Evolutionary conservation across 202 grass and related monocot species (phyloP).

Genomic region (Setaria italica): DNA sequence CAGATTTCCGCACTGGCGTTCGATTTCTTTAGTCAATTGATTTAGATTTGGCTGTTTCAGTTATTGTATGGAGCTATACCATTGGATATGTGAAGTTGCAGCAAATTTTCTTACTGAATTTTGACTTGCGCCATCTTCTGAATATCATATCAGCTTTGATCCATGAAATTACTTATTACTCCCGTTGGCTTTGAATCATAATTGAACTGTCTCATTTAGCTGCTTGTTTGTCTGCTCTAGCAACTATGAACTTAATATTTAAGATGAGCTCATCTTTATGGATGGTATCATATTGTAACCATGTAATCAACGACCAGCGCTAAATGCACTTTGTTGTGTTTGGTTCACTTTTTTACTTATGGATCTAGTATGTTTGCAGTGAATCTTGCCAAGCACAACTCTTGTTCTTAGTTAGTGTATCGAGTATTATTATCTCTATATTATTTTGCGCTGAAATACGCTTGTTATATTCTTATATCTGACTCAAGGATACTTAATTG

Average conservation of each 20-base stretch:
- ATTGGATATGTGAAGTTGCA: conserved; percentile 12
- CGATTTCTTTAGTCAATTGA: conserved; percentile 27
- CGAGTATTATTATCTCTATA: background rate
- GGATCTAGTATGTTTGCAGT: background rate
- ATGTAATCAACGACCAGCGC: background rate
- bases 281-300: conserved; percentile 7
- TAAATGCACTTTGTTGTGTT: background rate
- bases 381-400: background rate
- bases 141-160: background rate
- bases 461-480: background rate
- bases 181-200: background rate
- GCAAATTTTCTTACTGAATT: background rate
- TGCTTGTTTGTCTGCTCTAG: background rate
- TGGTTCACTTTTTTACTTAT: background rate
- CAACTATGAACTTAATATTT: background rate
- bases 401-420: background rate
- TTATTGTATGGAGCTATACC: background rate
- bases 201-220: conserved; percentile 10
- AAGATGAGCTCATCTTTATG: background rate
- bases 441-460: background rate
- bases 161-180: conserved; percentile 3
- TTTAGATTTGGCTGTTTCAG: background rate
- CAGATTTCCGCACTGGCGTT: conserved; percentile 10
- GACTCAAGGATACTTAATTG: background rate
- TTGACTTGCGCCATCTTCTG: background rate